These are phyloP conservation scores for Vinca major DNA, from an alignment of 305 asterid genomes.

Conservation along the genomic window DNA sequence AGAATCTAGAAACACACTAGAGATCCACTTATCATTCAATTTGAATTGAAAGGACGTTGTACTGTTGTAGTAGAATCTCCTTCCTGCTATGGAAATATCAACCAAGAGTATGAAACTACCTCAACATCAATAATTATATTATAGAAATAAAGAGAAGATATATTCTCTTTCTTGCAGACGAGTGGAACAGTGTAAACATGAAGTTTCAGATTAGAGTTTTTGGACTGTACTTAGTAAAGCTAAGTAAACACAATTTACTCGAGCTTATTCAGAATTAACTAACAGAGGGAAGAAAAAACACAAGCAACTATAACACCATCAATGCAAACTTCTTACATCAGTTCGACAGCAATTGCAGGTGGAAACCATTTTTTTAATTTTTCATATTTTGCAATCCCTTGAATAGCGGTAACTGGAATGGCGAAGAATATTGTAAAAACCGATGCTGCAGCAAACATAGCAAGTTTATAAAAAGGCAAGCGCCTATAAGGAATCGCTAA, in stretches of 20 bases:
- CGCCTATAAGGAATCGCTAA: constrained; percentile 44
- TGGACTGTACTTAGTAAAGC: neutral
- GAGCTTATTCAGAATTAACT: neutral
- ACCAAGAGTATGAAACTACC: neutral
- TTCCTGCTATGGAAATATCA: neutral
- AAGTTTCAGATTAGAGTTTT: neutral
- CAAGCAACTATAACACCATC: constrained; percentile 1
- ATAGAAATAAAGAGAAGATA: no score
- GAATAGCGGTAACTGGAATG: constrained; percentile 86
- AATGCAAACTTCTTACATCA: constrained; percentile 48
- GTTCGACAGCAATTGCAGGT: constrained; percentile 80
- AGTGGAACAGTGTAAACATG: neutral
- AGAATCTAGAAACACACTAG: neutral
- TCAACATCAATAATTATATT: neutral
- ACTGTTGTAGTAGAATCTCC: neutral
- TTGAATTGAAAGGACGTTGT: neutral
- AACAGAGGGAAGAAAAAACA: neutral
- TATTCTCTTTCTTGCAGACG: neutral
- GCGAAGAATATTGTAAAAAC: constrained; percentile 81
- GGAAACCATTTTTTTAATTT: constrained; percentile 79
- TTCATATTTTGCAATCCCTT: constrained; percentile 84
- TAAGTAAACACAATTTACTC: neutral
- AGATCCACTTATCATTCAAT: neutral
- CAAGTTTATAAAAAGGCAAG: constrained; percentile 55
- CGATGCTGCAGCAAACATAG: constrained; percentile 47